phyloP scores from a whole-genome alignment of 768 basidiomycete species.

The Tubosaeta sp. region DNA sequence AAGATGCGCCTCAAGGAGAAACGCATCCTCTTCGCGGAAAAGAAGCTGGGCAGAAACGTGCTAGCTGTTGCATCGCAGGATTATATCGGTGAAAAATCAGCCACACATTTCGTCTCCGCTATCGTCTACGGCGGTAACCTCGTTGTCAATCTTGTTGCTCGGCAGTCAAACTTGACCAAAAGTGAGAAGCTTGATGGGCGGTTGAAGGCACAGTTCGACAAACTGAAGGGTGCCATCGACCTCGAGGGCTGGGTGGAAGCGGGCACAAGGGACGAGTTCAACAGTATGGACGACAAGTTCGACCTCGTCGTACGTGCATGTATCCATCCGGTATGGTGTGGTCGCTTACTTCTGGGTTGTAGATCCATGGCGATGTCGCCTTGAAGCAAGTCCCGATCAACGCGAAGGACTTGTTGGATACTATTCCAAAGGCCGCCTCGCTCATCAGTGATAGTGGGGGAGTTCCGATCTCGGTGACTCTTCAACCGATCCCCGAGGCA shows the following conservation, averaged over 20 bases:
- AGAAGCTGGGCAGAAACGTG: background rate
- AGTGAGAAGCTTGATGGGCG: background rate
- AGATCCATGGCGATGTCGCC: background rate
- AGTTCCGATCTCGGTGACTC: background rate
- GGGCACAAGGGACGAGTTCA: background rate
- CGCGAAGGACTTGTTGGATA: background rate
- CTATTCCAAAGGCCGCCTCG: background rate
- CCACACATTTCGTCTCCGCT: background rate
- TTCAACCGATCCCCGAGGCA: background rate
- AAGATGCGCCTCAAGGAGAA: background rate
- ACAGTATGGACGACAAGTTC: background rate
- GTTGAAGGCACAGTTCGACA: background rate
- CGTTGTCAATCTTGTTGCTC: background rate
- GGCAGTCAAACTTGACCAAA: background rate
- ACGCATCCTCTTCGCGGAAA: background rate
- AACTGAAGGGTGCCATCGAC: background rate
- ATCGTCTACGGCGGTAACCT: background rate
- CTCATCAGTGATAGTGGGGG: background rate
- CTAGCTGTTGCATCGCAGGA: background rate
- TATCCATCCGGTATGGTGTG: background rate
- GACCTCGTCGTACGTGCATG: background rate
- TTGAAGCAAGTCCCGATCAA: background rate
- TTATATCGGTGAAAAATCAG: background rate
- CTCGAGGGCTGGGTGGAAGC: background rate
- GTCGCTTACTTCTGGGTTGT: too few species aligned